These are phyloP conservation scores for Candida sp. DNA, from an alignment of 1,139 yeast species.

Conservation along the genomic window DNA sequence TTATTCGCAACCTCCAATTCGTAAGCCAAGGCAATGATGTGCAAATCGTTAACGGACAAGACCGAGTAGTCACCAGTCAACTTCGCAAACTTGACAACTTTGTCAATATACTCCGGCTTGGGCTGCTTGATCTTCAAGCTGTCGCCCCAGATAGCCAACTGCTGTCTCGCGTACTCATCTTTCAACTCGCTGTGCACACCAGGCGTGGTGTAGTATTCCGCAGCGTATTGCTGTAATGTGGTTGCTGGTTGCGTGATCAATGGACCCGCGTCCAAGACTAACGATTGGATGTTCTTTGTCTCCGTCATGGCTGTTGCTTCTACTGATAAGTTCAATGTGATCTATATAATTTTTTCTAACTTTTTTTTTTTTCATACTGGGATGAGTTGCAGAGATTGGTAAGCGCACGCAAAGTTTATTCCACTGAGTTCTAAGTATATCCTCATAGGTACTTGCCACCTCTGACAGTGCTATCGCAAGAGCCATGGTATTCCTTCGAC, in stretches of 20 bases:
- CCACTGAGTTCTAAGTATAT: no score
- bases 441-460: no score
- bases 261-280: slow-evolving; percentile 95
- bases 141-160: slow-evolving; percentile 80
- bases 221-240: slow-evolving; percentile 71
- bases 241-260: slow-evolving; percentile 86
- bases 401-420: not conserved
- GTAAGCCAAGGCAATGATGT: slow-evolving; percentile 88
- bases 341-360: not conserved
- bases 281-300: slow-evolving; percentile 42
- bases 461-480: no score
- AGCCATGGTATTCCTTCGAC: no score
- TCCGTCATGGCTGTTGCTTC: slow-evolving; percentile 9
- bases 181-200: slow-evolving; percentile 87
- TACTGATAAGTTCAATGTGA: not conserved
- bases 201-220: slow-evolving; percentile 83
- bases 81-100: slow-evolving; percentile 77
- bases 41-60: slow-evolving; percentile 88
- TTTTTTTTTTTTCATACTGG: slow-evolving; percentile 1
- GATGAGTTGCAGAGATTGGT: not conserved
- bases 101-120: slow-evolving; percentile 59
- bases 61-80: slow-evolving; percentile 93
- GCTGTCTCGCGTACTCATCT: slow-evolving; percentile 84
- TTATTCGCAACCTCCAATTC: slow-evolving; percentile 80
- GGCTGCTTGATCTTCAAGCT: slow-evolving; percentile 75